phyloP scores from a whole-genome alignment of 2,329 filamentous ascomycete species.

The Aspergillus ruber region DNA sequence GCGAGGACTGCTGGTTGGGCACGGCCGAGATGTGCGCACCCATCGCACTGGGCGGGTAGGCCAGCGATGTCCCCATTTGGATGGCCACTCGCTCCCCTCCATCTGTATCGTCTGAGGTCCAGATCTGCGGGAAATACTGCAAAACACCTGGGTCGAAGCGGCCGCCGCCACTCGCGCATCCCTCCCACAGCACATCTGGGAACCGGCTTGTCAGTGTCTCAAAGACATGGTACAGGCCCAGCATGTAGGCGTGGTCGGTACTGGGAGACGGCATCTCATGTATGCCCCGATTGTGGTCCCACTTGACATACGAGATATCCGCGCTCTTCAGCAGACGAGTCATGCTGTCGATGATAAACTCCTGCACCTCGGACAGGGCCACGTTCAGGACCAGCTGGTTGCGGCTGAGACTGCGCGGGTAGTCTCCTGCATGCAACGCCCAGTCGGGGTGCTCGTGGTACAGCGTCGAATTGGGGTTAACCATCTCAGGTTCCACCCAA shows the following conservation, averaged over 20 bases:
- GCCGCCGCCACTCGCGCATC: conserved; percentile 59
- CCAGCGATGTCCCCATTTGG: conserved; percentile 58
- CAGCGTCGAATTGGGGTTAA: conserved; percentile 56
- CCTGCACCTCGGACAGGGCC: conserved; percentile 55
- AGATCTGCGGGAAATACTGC: conserved; percentile 60
- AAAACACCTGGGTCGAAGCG: conserved; percentile 59
- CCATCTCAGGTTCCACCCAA: conserved; percentile 65
- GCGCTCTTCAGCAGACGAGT: conserved; percentile 49
- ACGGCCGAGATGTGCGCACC: conserved; percentile 59
- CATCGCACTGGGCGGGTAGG: conserved; percentile 58
- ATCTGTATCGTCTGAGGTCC: conserved; percentile 62
- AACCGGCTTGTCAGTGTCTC: conserved; percentile 54
- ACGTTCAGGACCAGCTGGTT: conserved; percentile 59
- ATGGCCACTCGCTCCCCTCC: conserved; percentile 55
- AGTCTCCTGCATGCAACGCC: conserved; percentile 52
- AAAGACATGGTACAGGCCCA: conserved; percentile 59
- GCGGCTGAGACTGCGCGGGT: conserved; percentile 51
- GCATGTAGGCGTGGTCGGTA: conserved; percentile 54
- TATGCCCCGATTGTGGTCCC: conserved; percentile 62
- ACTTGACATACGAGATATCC: conserved; percentile 57
- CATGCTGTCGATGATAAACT: conserved; percentile 54
- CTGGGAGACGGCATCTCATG: conserved; percentile 53
- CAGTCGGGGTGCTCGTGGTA: conserved; percentile 60
- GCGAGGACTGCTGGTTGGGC: conserved; percentile 53
- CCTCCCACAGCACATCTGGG: conserved; percentile 59